These are phyloP conservation scores for Stenocarpella maydis DNA, from an alignment of 2,329 filamentous ascomycete genomes.

Conservation along the genomic window DNA sequence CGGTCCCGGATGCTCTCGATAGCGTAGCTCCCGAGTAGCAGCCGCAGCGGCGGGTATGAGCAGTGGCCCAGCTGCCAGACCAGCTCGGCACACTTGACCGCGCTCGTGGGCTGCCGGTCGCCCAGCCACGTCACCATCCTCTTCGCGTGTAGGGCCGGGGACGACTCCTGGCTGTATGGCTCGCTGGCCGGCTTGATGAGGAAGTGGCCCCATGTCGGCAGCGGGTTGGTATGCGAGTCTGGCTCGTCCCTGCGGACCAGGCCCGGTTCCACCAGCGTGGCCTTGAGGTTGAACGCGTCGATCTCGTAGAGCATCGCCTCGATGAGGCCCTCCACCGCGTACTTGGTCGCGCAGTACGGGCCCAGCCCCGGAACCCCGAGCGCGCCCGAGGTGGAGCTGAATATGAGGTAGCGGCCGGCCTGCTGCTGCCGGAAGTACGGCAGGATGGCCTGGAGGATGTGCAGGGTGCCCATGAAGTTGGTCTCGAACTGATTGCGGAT, in stretches of 20 bases:
- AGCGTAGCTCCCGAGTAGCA: constrained; percentile 91
- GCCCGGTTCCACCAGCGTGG: constrained; percentile 90
- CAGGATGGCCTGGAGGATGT: constrained; percentile 89
- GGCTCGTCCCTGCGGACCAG: constrained; percentile 88
- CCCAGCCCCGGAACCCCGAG: constrained; percentile 93
- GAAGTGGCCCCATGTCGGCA: constrained; percentile 91
- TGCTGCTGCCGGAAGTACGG: constrained; percentile 84
- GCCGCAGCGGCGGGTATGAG: constrained; percentile 85
- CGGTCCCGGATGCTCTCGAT: constrained; percentile 95
- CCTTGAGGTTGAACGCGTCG: constrained; percentile 89
- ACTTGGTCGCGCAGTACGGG: constrained; percentile 96
- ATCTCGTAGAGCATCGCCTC: constrained; percentile 98
- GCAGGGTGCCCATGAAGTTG: constrained; percentile 94
- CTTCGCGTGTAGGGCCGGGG: constrained; percentile 87
- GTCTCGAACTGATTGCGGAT: constrained; percentile 96
- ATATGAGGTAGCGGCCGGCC: constrained; percentile 87
- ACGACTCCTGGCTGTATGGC: constrained; percentile 78
- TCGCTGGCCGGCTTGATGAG: constrained; percentile 86
- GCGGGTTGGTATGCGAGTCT: constrained; percentile 60
- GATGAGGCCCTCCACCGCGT: constrained; percentile 93
- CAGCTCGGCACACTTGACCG: constrained; percentile 90
- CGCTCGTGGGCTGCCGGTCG: constrained; percentile 90
- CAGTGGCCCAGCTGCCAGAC: constrained; percentile 96
- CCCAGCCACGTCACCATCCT: constrained; percentile 95
- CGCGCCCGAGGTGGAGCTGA: constrained; percentile 90